Base-by-base conservation (phyloP, 352 stramenopile genomes). In the Phytopythium aichiense region DNA sequence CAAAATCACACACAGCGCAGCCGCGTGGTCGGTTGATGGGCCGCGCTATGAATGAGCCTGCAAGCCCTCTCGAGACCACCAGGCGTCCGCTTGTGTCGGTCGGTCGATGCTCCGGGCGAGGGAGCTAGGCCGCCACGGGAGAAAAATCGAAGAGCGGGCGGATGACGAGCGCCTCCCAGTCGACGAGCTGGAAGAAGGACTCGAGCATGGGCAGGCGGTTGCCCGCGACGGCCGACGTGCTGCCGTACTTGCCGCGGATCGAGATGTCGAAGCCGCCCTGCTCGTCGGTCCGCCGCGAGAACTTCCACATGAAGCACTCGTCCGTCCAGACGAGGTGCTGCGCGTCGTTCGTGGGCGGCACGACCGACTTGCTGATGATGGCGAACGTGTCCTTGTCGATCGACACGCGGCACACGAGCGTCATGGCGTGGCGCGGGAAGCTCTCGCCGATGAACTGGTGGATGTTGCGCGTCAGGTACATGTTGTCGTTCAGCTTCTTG, bases 251-350 rank as follows among this genome's bases (percentile, higher is more conserved):
- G 48, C 84, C 84, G 16, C 79, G 74, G 46, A 92, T 85, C 45
- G 82, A 89, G 22, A 92, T 69, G 40, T 89, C 78, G 56, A 94
- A 94, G 43, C 84, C 84, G 6, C 81, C 73, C 37, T 79, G 71
- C 22, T 69, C 66, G 61, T 88, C 80, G 56, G 71, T 48, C 15
- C 71, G 77, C 16, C 80, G 74, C 52, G 71, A 72, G 69, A 92
- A 94, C 54, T 89, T 88, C 80, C 82, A 92, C 81, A 94, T 91
- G 67, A 74, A 92, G 61, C 80, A 92, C 76, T 94, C 84, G 62
- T 94, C 84, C 9, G 84, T 94, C 84, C 84, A 94, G n/a, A 94
- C 84, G 50, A 94, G 66, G 65, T 94, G 82, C 72, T 94, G 84
- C 28, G 82, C 84, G 51, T 94, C 84, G 68, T 88, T 89, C 30